Base-by-base conservation (phyloP, 257 asterid genomes). In the Lavandula angustifolia region DNA sequence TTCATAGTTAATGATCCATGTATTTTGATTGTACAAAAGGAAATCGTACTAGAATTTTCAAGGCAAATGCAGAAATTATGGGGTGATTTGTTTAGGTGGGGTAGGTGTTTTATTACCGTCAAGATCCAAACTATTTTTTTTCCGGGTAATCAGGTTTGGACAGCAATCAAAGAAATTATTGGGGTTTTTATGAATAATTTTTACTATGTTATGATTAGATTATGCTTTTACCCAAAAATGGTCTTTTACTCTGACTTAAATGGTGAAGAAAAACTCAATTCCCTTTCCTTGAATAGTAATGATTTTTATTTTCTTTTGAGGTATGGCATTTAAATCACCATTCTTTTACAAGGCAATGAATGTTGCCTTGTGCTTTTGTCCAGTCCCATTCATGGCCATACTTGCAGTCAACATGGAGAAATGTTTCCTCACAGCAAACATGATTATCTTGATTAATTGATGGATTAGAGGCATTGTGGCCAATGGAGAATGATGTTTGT, bases 81-180 rank as follows among this genome's bases (percentile, higher is more conserved):
- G 75, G 50, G 6, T 78, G 69, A 47, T 59, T 75, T 62, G 61
- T 60, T 68, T 54, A 38, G 72, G 32, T 67, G 41, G 65, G 71
- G 54, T 41, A 22, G 44, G 27, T 22, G 27, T 22, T 33, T 33
- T 3, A 33, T 4, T 33, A 4, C 1, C 6, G 53, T 61, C 54
- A 64, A 55, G 46, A 53, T 66, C 68, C 64, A 62, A 64, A 29
- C 63, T 40, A n/a, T n/a, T 64, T 43, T 73, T 57, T 73, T 52
- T 5, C 9, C 73, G 17, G 29, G 40, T 37, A 29, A 22, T 66
- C 59, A 51, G 52, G 60, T 65, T 62, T 72, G 77, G 62, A 70
- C 69, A 65, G 52, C 60, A 70, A 66, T 58, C 17, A 67, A 58
- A 22, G 54, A 66, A 73, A 80, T 54, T 77, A 66, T 68, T 75